A percentile compares a stretch with the other conserved stretches of the same genome.
phyloP scores from a whole-genome alignment of 2,329 filamentous ascomycete species.

The Knoxdaviesia capensis region DNA sequence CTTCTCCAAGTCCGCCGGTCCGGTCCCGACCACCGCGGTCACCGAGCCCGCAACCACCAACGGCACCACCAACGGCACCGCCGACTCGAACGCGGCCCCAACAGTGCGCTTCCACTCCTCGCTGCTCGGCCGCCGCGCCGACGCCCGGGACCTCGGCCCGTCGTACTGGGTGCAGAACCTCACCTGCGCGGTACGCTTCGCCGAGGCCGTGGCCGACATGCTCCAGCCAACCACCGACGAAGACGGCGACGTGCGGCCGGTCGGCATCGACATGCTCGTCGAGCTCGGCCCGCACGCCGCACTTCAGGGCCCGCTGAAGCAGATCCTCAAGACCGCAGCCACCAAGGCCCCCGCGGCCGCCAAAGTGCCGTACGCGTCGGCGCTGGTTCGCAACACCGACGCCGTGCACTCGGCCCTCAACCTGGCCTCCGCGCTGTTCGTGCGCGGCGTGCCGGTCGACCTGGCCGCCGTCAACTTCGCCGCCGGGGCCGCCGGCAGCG shows the following conservation, averaged over 20 bases:
- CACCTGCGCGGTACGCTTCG: constrained; percentile 21
- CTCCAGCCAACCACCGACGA: constrained; percentile 13
- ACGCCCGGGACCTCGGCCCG: constrained; percentile 16
- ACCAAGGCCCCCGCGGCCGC: constrained; percentile 18
- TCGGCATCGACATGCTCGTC: constrained; percentile 21
- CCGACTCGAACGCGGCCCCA: not conserved
- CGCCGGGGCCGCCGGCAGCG: not conserved
- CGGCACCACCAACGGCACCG: not conserved
- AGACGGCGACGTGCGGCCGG: constrained; percentile 10
- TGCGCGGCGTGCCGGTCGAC: constrained; percentile 21
- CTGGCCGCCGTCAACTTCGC: constrained; percentile 24
- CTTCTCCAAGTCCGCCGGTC: too few relatives aligned
- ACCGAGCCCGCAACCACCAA: not conserved
- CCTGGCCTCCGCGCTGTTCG: constrained; percentile 22
- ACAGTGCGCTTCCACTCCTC: constrained; percentile 25
- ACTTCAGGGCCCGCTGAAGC: constrained; percentile 27
- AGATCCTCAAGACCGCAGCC: constrained; percentile 24
- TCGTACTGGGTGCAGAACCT: constrained; percentile 25
- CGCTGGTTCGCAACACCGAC: constrained; percentile 30
- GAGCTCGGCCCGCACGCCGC: constrained; percentile 29
- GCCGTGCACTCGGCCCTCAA: constrained; percentile 23
- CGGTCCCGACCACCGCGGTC: not conserved
- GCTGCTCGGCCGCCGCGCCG: constrained; percentile 18
- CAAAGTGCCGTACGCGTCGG: constrained; percentile 21
- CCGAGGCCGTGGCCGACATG: constrained; percentile 10